Conservation (phyloP, 169 alveolate species). For the Eimeria necatrix region DNA sequence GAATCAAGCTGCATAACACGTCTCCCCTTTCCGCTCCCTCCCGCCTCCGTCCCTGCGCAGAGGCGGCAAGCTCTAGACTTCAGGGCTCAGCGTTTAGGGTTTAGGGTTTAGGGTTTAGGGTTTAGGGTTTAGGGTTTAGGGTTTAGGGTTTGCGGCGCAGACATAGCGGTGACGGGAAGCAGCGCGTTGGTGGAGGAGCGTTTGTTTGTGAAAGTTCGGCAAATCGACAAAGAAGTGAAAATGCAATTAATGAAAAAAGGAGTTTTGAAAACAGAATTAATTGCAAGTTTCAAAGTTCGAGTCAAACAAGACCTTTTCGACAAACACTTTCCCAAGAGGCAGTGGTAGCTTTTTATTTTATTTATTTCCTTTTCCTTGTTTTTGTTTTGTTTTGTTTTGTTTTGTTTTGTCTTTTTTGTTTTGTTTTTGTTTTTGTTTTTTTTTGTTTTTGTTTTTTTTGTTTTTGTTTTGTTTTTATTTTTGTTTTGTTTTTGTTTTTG, state of each 20-base stretch:
- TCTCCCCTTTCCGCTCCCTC: too few relatives aligned
- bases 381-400: too few relatives aligned
- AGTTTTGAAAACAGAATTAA: not conserved
- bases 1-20: too few relatives aligned
- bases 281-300: not conserved
- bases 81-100: too few relatives aligned
- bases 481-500: too few relatives aligned
- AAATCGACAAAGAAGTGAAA: conserved; percentile 5
- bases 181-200: conserved; percentile 66
- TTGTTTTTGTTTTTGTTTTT: too few relatives aligned
- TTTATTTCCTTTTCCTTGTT: not conserved
- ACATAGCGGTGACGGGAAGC: not conserved
- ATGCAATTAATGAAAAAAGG: conserved; percentile 59
- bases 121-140: not conserved
- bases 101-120: too few relatives aligned
- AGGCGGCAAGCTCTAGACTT: too few relatives aligned
- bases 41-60: too few relatives aligned
- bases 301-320: conserved; percentile 67
- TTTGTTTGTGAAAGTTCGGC: conserved; percentile 72
- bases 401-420: too few relatives aligned
- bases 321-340: conserved; percentile 67
- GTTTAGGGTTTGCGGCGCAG: not conserved
- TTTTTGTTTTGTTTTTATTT: too few relatives aligned
- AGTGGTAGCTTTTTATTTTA: conserved; percentile 4
- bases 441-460: too few relatives aligned